A percentile compares a stretch with the other conserved stretches of the same genome.
phyloP scores from a whole-genome alignment of 116 monocot species.

The Zostera marina region DNA sequence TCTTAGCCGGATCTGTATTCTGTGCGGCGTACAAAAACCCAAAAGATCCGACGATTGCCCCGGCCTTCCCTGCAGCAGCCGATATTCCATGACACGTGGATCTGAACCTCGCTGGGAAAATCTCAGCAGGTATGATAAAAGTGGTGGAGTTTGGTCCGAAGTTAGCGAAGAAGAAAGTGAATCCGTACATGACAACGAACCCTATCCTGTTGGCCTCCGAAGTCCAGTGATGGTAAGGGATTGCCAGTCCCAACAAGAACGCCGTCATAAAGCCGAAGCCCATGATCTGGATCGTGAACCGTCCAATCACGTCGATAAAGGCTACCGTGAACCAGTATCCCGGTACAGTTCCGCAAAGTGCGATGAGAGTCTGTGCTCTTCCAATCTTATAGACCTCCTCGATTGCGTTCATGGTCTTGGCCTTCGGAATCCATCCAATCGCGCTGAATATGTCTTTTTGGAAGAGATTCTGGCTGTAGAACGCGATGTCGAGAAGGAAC shows the following conservation, averaged over 20 bases:
- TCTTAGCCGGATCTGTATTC: constrained; percentile 7
- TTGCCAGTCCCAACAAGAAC: constrained; percentile 12
- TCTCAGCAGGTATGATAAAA: constrained; percentile 49
- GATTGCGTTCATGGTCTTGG: constrained; percentile 16
- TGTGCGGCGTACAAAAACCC: constrained; percentile 45
- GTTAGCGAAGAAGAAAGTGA: constrained; percentile 41
- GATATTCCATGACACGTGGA: constrained; percentile 38
- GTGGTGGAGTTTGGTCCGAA: constrained; percentile 38
- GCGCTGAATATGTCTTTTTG: constrained; percentile 29
- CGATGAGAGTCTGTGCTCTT: constrained; percentile 18
- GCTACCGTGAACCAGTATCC: constrained; percentile 23
- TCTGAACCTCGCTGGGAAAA: constrained; percentile 46
- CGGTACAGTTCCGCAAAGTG: constrained; percentile 15
- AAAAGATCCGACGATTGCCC: constrained; percentile 56
- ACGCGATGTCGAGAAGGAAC: constrained; percentile 21
- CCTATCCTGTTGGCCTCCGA: constrained; percentile 9
- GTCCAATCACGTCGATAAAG: constrained; percentile 13
- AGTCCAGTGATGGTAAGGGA: constrained; percentile 19
- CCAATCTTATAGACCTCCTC: constrained; percentile 17
- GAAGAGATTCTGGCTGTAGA: constrained; percentile 22
- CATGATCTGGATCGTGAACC: constrained; percentile 9
- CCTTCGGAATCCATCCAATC: constrained; percentile 12
- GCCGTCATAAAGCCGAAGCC: constrained; percentile 16
- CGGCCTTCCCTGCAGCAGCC: constrained; percentile 63
- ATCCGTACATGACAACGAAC: constrained; percentile 27